Evolutionary conservation across 306 rosid species (phyloP).

Genomic region (Vicia sativa): DNA sequence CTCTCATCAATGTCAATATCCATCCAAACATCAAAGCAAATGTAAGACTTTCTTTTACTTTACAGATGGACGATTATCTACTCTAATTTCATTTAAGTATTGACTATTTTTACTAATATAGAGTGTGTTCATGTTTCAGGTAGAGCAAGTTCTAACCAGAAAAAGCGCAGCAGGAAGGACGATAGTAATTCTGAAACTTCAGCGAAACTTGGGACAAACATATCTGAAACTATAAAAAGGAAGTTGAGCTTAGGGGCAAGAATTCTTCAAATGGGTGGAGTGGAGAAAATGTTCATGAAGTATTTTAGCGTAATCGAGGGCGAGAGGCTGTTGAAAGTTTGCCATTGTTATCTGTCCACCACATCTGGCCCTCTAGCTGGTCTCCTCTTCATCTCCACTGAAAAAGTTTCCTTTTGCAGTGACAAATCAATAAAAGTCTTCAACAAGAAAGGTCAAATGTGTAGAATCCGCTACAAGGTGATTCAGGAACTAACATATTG

Average conservation of each 20-base stretch:
- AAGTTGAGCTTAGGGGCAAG: conserved; percentile 72
- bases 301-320: conserved; percentile 54
- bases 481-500: background rate
- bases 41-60: conserved; percentile 30
- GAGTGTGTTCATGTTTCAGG: conserved; percentile 16
- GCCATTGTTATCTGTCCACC: conserved; percentile 72
- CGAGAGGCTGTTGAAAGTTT: conserved; percentile 65
- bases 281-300: conserved; percentile 56
- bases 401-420: conserved; percentile 80
- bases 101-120: background rate
- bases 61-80: background rate
- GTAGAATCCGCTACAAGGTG: conserved; percentile 44
- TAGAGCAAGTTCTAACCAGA: background rate
- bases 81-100: background rate
- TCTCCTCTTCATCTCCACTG: conserved; percentile 73
- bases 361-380: conserved; percentile 83
- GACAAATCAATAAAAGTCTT: conserved; percentile 60
- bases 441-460: conserved; percentile 49
- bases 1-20: conserved; percentile 28
- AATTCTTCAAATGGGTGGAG: conserved; percentile 64
- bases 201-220: conserved; percentile 53
- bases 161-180: conserved; percentile 18
- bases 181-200: conserved; percentile 7
- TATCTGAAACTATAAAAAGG: conserved; percentile 62
- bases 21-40: conserved; percentile 38